Evolutionary conservation across 306 rosid genomes (phyloP).

Genomic region (Lotus japonicus): DNA sequence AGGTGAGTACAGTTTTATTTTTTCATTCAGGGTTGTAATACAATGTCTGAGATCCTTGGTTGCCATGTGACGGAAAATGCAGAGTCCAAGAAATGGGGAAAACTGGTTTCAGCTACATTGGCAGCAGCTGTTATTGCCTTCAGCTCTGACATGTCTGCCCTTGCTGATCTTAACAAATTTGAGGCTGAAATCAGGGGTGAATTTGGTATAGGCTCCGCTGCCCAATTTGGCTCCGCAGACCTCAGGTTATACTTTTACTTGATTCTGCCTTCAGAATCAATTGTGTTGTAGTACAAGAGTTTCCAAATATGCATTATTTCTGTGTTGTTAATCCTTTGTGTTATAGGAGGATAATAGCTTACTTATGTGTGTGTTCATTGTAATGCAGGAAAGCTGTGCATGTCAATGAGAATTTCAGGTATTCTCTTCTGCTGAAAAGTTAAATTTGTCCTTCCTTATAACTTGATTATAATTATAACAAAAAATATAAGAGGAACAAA

Average conservation of each 20-base stretch:
- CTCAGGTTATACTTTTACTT: conserved; percentile 45
- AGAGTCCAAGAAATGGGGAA: conserved; percentile 46
- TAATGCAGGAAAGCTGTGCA: conserved; percentile 75
- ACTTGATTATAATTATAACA: neutral
- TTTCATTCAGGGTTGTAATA: conserved; percentile 20
- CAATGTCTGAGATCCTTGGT: conserved; percentile 18
- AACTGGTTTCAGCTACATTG: conserved; percentile 54
- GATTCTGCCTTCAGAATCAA: too few species aligned
- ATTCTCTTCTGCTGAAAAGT: neutral
- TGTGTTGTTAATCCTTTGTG: neutral
- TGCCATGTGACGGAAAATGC: neutral
- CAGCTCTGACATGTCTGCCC: conserved; percentile 54
- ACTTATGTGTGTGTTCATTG: neutral
- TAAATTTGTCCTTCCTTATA: neutral
- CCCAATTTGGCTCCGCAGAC: conserved; percentile 93
- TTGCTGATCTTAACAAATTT: conserved; percentile 85
- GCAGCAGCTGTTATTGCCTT: conserved; percentile 60
- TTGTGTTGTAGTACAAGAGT: too few species aligned
- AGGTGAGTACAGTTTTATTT: conserved; percentile 6
- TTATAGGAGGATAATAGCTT: neutral
- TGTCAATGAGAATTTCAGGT: conserved; percentile 93
- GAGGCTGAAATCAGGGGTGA: conserved; percentile 82
- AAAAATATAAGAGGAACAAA: neutral
- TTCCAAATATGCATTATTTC: neutral
- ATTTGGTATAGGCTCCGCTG: conserved; percentile 94